phyloP scores from a whole-genome alignment of 2,329 filamentous ascomycete species.

The Cladosporium sp. region DNA sequence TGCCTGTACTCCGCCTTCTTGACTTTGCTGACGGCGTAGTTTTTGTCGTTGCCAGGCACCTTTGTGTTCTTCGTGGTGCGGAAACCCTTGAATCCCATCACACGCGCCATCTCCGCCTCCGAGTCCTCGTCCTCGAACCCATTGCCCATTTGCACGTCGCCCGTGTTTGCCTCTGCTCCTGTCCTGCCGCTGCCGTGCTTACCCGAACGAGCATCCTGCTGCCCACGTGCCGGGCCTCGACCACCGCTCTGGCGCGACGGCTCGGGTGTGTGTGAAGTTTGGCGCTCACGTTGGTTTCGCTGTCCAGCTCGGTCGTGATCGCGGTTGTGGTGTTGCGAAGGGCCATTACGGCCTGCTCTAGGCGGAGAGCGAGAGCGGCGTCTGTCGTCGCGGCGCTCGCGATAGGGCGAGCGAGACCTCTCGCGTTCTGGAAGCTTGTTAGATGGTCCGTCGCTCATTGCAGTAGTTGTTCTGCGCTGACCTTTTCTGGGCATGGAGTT shows the following conservation, averaged over 20 bases:
- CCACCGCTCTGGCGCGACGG: slow-evolving; percentile 9
- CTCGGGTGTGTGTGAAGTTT: slow-evolving; percentile 4
- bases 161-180: slow-evolving; percentile 9
- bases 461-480: slow-evolving; percentile 6
- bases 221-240: slow-evolving; percentile 14
- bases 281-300: slow-evolving; percentile 3
- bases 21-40: slow-evolving; percentile 77
- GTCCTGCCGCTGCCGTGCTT: slow-evolving; percentile 12
- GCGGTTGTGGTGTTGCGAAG: slow-evolving; percentile 19
- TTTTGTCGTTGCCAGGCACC: slow-evolving; percentile 74
- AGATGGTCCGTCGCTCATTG: slow-evolving; percentile 7
- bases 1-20: slow-evolving; percentile 94
- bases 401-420: slow-evolving; percentile 28
- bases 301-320: slow-evolving; percentile 18
- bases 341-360: slow-evolving; percentile 13
- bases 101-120: slow-evolving; percentile 67
- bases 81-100: slow-evolving; percentile 89
- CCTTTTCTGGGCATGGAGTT: slow-evolving; percentile 25
- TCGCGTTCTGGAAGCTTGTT: slow-evolving; percentile 22
- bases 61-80: slow-evolving; percentile 84
- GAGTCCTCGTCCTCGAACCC: slow-evolving; percentile 49
- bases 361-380: slow-evolving; percentile 24
- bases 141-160: slow-evolving; percentile 21
- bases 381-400: slow-evolving; percentile 27
- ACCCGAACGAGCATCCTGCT: slow-evolving; percentile 11